Evolutionary conservation across 2,329 filamentous ascomycete species (phyloP), one percentile per base, ranked within the genome.

Genomic region (Stagonosporopsis tanaceti): DNA sequence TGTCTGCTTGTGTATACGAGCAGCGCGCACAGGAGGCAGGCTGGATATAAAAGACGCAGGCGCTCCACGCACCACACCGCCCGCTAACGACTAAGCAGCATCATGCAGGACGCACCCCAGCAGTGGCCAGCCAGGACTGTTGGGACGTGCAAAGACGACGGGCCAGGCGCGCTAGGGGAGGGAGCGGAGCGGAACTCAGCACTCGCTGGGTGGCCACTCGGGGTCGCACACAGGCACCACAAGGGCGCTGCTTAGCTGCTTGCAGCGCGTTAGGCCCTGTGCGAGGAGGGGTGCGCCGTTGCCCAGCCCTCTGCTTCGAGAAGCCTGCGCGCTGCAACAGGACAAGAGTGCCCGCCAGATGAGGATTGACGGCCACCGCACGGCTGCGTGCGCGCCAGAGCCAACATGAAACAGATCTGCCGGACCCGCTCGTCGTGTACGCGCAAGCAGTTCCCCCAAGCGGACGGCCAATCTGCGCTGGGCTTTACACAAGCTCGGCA

Each of bases 331-430:
- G 30, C 30, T 27, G 22, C 38, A 17, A 37, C n/a, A 17, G 7
- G 27, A 3, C 14, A 22, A 40, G 24, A 25, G 14, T 22, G 34
- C 34, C 17, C 40, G 44, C 35, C 53, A 63, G 56, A 63, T 65
- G 64, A 65, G 51, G 60, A 62, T 60, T 50, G 47, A 58, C 60
- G 61, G 61, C 58, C 57, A 53, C 47, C 38, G 58, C 60, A 59
- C 59, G 60, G 63, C 55, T 63, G 57, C 60, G 44, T 40, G 54
- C 48, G 48, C 54, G 50, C 54, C 54, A 57, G 39, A 53, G 56
- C 48, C 63, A 50, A 63, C 52, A 46, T 73, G 71, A 75, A 75
- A 74, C 71, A 59, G 68, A 70, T 69, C 64, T 66, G 66, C 69
- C 61, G 65, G 58, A 65, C 62, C 55, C 59, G 59, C 51, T 53